Conservation (phyloP, 139 green algal species). For the Chlorella sp. region DNA sequence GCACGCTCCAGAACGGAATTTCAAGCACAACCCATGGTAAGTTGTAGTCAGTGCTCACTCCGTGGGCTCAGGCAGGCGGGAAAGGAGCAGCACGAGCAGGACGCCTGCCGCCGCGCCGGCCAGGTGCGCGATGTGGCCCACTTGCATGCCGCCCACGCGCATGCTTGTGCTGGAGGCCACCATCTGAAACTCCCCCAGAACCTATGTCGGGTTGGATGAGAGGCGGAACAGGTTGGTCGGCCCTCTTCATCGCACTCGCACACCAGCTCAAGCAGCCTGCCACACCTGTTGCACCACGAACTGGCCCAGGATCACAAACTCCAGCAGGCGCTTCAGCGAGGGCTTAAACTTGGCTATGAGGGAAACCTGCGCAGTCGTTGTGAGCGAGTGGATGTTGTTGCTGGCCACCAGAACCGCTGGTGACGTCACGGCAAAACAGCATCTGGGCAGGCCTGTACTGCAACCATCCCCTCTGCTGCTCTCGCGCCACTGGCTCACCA, state of each 20-base stretch:
- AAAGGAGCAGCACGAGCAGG: slow-evolving; percentile 56
- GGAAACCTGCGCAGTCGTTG: slow-evolving; percentile 4
- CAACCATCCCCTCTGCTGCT: neutral
- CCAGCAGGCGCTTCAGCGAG: slow-evolving; percentile 61
- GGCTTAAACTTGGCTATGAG: slow-evolving; percentile 60
- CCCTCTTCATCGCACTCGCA: no score
- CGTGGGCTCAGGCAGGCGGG: slow-evolving; percentile 33
- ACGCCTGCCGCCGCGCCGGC: slow-evolving; percentile 57
- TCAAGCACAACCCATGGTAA: no score
- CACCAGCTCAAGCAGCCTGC: no score
- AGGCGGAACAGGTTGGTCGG: no score
- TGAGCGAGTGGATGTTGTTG: no score
- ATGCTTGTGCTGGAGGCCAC: slow-evolving; percentile 35
- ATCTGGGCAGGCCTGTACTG: no score
- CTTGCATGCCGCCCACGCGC: slow-evolving; percentile 38
- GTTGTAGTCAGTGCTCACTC: neutral
- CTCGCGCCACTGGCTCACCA: slow-evolving; percentile 49
- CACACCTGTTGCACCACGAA: slow-evolving; percentile 76
- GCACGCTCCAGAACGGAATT: no score
- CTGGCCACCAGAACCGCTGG: no score
- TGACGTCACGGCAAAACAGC: no score
- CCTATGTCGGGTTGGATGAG: slow-evolving; percentile 25
- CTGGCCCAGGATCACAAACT: slow-evolving; percentile 69
- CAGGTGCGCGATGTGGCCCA: slow-evolving; percentile 70
- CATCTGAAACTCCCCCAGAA: slow-evolving; percentile 47